Conservation (phyloP, 2,329 filamentous ascomycete genomes). For the Paraphaeosphaeria sporulosa region DNA sequence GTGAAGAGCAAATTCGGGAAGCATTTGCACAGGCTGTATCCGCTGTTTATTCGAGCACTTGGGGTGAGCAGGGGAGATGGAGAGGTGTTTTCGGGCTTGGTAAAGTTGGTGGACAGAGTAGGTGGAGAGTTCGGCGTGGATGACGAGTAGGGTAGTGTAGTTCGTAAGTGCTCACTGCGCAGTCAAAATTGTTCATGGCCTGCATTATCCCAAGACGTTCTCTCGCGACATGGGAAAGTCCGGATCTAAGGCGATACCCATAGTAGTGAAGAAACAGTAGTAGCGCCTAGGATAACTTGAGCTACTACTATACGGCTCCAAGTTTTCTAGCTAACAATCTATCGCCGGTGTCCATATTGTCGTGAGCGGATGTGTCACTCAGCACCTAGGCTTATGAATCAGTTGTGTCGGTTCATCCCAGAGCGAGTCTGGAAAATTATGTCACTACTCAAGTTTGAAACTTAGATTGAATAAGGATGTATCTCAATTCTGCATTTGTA, state of each 20-base stretch:
- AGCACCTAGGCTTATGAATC: too few relatives aligned
- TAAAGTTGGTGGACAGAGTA: constrained; percentile 51
- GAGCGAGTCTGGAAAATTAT: background rate
- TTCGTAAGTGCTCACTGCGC: background rate
- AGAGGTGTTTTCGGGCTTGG: constrained; percentile 59
- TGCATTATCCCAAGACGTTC: too few relatives aligned
- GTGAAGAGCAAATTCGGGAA: constrained; percentile 59
- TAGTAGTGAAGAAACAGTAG: too few relatives aligned
- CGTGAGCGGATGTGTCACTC: too few relatives aligned
- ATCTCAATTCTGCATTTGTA: background rate
- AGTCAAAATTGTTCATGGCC: too few relatives aligned
- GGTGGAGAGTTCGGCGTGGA: constrained; percentile 47
- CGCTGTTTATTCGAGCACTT: constrained; percentile 72
- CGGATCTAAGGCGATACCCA: too few relatives aligned
- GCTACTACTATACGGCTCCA: too few relatives aligned
- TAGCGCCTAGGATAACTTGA: too few relatives aligned
- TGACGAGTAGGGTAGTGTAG: constrained; percentile 24
- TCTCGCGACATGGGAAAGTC: too few relatives aligned
- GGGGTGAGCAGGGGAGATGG: constrained; percentile 69
- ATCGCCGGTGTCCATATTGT: too few relatives aligned
- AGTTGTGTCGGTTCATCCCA: too few relatives aligned
- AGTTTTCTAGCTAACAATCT: too few relatives aligned
- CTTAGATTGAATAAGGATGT: background rate
- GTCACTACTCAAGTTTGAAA: background rate
- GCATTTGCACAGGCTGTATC: constrained; percentile 83